Evolutionary conservation across 228 moss, liverwort and hornwort genomes (phyloP).

Genomic region (Sphagnum fallax): DNA sequence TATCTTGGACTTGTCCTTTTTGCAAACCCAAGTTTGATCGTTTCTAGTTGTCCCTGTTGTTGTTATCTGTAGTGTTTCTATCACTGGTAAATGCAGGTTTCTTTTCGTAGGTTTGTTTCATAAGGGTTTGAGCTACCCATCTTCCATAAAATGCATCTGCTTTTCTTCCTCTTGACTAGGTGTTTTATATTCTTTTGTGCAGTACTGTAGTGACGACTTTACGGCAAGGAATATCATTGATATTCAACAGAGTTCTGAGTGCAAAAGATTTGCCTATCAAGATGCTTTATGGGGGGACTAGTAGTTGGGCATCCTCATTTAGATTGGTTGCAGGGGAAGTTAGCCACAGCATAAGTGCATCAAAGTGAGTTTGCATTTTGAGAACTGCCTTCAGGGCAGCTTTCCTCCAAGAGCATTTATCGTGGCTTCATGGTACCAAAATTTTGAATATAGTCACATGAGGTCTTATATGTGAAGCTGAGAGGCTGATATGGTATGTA

Average conservation of each 20-base stretch:
- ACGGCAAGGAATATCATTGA: slow-evolving; percentile 94
- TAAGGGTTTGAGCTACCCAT: too few species aligned
- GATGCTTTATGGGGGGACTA: slow-evolving; percentile 48
- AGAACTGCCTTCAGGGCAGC: neutral
- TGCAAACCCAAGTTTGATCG: too few species aligned
- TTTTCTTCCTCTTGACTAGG: neutral
- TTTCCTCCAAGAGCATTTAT: neutral
- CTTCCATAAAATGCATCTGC: slow-evolving; percentile 15
- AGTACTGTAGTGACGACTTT: slow-evolving; percentile 76
- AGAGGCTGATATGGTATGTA: too few species aligned
- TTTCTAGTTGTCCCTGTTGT: too few species aligned
- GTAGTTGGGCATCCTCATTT: slow-evolving; percentile 69
- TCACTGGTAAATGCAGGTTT: too few species aligned
- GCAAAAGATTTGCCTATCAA: slow-evolving; percentile 72
- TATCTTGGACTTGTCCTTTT: too few species aligned
- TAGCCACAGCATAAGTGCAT: slow-evolving; percentile 72
- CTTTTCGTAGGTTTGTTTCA: too few species aligned
- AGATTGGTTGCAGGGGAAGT: slow-evolving; percentile 89
- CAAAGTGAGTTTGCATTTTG: slow-evolving; percentile 33
- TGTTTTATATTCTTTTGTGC: slow-evolving; percentile 25
- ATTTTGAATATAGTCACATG: neutral
- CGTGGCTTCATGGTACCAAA: neutral
- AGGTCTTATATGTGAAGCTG: too few species aligned
- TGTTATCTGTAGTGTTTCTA: too few species aligned
- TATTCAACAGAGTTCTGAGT: slow-evolving; percentile 79